A percentile compares a stretch with the other conserved stretches of the same genome.
These are phyloP conservation scores for Starmerella gropengiesseri DNA, from an alignment of 805 yeast species.

Conservation along the genomic window DNA sequence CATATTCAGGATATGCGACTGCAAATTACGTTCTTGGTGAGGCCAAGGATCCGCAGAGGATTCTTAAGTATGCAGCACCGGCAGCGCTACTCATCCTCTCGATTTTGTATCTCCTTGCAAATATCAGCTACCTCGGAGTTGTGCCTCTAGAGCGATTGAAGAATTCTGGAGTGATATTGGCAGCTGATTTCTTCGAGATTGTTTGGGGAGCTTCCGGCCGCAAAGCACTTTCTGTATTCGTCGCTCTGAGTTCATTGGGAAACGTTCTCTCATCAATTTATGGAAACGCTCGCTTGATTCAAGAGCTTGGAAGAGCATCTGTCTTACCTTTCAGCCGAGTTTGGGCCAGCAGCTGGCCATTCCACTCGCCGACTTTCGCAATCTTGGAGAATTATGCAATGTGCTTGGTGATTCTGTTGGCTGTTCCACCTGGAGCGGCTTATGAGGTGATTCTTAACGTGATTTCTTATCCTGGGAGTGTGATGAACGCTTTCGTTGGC, in stretches of 20 bases:
- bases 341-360: conserved; percentile 62
- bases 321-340: conserved; percentile 60
- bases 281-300: conserved; percentile 71
- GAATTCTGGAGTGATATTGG: conserved; percentile 56
- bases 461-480: conserved; percentile 70
- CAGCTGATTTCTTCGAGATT: conserved; percentile 61
- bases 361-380: conserved; percentile 63
- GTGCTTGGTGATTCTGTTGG: conserved; percentile 60
- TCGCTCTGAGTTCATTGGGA: conserved; percentile 71
- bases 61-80: conserved; percentile 66
- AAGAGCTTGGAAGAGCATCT: conserved; percentile 75
- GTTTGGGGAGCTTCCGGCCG: conserved; percentile 65
- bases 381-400: conserved; percentile 66
- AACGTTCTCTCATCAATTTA: conserved; percentile 71
- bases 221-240: conserved; percentile 65
- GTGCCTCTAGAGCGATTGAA: conserved; percentile 38
- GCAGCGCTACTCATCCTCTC: conserved; percentile 50
- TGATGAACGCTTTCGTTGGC: conserved; percentile 56
- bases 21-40: conserved; percentile 77
- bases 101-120: conserved; percentile 60
- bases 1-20: conserved; percentile 71
- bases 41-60: conserved; percentile 58
- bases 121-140: conserved; percentile 54
- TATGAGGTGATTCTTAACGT: conserved; percentile 68
- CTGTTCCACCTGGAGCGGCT: conserved; percentile 82